Conservation (phyloP, 2,329 filamentous ascomycete species). For the Apiospora kogelbergensis region DNA sequence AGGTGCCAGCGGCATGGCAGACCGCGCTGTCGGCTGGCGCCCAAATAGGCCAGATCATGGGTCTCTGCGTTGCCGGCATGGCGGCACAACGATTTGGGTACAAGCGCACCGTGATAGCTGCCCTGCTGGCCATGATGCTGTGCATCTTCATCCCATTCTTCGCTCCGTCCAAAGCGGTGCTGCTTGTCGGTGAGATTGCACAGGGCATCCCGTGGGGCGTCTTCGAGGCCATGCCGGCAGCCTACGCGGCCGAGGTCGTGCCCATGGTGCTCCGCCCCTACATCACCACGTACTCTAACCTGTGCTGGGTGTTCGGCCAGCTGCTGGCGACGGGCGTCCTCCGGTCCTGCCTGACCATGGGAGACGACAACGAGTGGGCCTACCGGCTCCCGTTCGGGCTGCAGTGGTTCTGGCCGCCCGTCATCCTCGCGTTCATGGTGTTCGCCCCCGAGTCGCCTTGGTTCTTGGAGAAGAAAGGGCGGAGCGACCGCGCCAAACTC, state of each 20-base stretch:
- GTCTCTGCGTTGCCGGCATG: conserved; percentile 39
- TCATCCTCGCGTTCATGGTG: conserved; percentile 30
- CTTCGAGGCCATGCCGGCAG: conserved; percentile 26
- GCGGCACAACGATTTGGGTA: conserved; percentile 37
- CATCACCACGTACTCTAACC: conserved; percentile 28
- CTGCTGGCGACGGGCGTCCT: conserved; percentile 36
- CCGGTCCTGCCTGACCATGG: conserved; percentile 26
- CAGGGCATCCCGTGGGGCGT: conserved; percentile 34
- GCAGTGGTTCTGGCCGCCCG: conserved; percentile 40
- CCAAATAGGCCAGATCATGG: conserved; percentile 41
- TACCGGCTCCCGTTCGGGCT: conserved; percentile 39
- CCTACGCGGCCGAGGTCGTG: conserved; percentile 30
- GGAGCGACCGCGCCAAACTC: conserved; percentile 28
- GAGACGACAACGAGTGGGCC: conserved; percentile 30
- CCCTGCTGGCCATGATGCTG: conserved; percentile 30
- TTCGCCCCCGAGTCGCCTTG: conserved; percentile 42
- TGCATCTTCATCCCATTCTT: conserved; percentile 41
- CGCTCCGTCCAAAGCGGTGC: conserved; percentile 28
- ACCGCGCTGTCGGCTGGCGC: conserved; percentile 39
- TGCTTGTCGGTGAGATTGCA: conserved; percentile 35
- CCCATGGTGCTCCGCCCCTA: conserved; percentile 27
- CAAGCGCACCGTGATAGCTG: conserved; percentile 36
- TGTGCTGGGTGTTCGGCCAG: conserved; percentile 40
- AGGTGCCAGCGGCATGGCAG: conserved; percentile 43
- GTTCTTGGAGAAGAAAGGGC: conserved; percentile 35